Base-by-base conservation (phyloP, 257 asterid species). In the Nemophila menziesii region DNA sequence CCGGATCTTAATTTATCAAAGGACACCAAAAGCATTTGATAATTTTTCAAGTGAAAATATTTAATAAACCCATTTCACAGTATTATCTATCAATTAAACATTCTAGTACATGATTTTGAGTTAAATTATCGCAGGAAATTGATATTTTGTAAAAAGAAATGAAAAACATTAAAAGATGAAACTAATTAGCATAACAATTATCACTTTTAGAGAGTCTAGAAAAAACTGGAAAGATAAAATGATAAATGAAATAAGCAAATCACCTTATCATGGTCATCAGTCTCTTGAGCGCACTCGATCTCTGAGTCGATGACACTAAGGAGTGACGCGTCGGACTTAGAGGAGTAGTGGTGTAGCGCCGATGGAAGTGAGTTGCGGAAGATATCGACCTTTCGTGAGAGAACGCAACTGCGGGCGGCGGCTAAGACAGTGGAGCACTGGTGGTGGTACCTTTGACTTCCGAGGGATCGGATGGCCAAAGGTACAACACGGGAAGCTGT, bases 401-500 rank as follows among this genome's bases (percentile, higher is more conserved):
- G 49, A 44, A 20, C 38, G 18, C 37, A 26, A 11, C 55, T 38
- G 52, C 57, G 37, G 29, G 37, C 50, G 68, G 79, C 47, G 46
- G 82, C 52, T 36, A 52, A 46, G 24, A 79, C 55, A 43, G 80
- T 58, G 12, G 74, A 60, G 67, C 49, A 37, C 26, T 12, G 56
- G 57, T 66, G 62, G 61, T 50, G 55, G 65, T 39, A 57, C 49
- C 79, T 61, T 38, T 69, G 80, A 45, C 52, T 45, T 42, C 58
- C 77, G 29, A 75, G 44, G 34, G 60, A 57, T 62, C 75, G 70
- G 46, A 61, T 11, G 22, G 58, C 70, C 43, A 62, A 40, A 26
- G 92, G 89, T 36, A 61, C 83, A 58, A 62, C 70, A 38, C 67
- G 70, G 0, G 78, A 61, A 52, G 80, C 80, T 16, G 72, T 52